Percentiles rank a stretch among this genome's conserved stretches.
phyloP scores from a whole-genome alignment of 352 stramenopile species.

The Globisporangium apiculatum region DNA sequence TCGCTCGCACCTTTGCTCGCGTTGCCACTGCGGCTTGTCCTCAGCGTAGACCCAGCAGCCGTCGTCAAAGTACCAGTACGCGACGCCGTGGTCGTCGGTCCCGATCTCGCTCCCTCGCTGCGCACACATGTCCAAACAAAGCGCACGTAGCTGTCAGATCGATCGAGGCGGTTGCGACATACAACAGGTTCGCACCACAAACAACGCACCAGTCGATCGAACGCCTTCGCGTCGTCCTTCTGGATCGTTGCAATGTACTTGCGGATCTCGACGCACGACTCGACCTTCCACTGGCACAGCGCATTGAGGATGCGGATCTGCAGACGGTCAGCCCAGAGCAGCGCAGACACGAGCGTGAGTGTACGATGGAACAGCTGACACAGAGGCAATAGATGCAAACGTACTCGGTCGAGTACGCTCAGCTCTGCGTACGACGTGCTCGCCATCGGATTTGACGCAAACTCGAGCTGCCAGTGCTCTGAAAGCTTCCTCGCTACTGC shows the following conservation, averaged over 20 bases:
- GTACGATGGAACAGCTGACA: not conserved
- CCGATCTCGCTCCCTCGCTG: slow-evolving; percentile 63
- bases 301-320: slow-evolving; percentile 73
- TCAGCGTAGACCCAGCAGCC: slow-evolving; percentile 83
- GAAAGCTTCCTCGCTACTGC: slow-evolving; percentile 60
- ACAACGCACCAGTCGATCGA: slow-evolving; percentile 50
- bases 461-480: slow-evolving; percentile 73
- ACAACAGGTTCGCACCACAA: not conserved
- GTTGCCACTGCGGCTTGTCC: slow-evolving; percentile 58
- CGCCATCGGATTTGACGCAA: slow-evolving; percentile 58
- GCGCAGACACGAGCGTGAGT: too few species aligned
- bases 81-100: slow-evolving; percentile 59
- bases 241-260: slow-evolving; percentile 60
- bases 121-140: slow-evolving; percentile 1
- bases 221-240: slow-evolving; percentile 50
- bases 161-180: too few species aligned
- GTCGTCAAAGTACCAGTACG: slow-evolving; percentile 86
- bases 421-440: slow-evolving; percentile 48
- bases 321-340: not conserved
- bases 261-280: slow-evolving; percentile 69
- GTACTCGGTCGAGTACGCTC: slow-evolving; percentile 48
- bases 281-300: slow-evolving; percentile 79
- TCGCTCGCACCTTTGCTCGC: slow-evolving; percentile 14
- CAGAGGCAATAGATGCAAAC: slow-evolving; percentile 1
- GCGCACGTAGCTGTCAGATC: too few species aligned